These are phyloP conservation scores for Cladosporium cucumerinum DNA, from an alignment of 2,329 filamentous ascomycete genomes.

Conservation along the genomic window DNA sequence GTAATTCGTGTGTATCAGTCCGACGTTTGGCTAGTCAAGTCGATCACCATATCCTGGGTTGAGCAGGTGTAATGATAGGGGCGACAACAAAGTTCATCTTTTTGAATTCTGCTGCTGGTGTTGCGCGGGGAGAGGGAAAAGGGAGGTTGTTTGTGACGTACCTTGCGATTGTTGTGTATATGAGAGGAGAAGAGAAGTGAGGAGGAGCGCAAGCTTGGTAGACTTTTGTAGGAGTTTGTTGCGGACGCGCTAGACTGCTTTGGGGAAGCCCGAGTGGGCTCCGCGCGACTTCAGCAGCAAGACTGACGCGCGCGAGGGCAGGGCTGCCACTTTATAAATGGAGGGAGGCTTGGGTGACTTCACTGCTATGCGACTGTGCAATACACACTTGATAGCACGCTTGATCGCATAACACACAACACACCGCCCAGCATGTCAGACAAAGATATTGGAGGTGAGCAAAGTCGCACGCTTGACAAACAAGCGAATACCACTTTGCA, in stretches of 20 bases:
- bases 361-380: background rate
- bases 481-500: background rate
- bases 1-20: constrained; percentile 42
- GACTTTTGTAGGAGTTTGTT: constrained; percentile 3
- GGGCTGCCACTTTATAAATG: background rate
- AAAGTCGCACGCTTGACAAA: background rate
- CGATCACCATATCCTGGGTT: constrained; percentile 50
- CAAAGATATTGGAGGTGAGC: constrained; percentile 52
- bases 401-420: background rate
- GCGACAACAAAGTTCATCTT: constrained; percentile 59
- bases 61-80: constrained; percentile 54
- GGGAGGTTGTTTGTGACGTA: constrained; percentile 20
- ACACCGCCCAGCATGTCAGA: constrained; percentile 46
- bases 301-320: background rate
- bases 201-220: background rate
- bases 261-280: background rate
- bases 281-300: constrained; percentile 1
- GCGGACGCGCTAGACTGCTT: background rate
- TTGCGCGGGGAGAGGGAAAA: background rate
- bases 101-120: constrained; percentile 31
- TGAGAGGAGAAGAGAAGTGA: constrained; percentile 13
- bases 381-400: background rate
- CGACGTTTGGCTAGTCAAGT: constrained; percentile 62
- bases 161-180: constrained; percentile 18
- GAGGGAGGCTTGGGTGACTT: background rate